Evolutionary conservation across 306 rosid species (phyloP).

Genomic region (Arachis hypogaea): DNA sequence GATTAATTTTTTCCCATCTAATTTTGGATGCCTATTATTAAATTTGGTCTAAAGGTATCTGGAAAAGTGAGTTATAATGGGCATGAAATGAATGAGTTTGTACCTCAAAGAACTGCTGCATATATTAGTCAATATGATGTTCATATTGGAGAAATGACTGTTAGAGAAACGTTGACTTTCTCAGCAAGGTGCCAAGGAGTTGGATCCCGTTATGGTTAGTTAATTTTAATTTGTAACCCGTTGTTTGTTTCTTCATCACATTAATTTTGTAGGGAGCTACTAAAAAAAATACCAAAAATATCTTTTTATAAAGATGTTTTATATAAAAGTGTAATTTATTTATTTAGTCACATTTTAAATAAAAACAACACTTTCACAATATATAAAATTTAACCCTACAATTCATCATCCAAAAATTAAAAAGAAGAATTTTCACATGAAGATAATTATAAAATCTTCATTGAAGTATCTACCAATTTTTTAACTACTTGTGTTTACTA

Average conservation of each 20-base stretch:
- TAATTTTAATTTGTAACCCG: neutral
- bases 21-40: neutral
- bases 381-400: no score
- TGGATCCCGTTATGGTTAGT: slow-evolving; percentile 45
- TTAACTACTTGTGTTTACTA: no score
- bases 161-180: slow-evolving; percentile 46
- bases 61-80: slow-evolving; percentile 44
- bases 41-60: slow-evolving; percentile 2
- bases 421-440: no score
- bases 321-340: no score
- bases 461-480: no score
- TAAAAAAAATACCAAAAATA: no score
- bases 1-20: neutral
- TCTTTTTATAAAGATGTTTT: no score
- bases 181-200: slow-evolving; percentile 53
- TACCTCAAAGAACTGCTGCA: slow-evolving; percentile 48
- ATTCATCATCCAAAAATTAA: no score
- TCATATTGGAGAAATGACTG: slow-evolving; percentile 51
- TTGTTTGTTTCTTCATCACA: neutral
- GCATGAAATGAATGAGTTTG: slow-evolving; percentile 43
- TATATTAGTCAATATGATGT: slow-evolving; percentile 46
- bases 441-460: no score
- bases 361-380: no score
- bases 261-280: no score
- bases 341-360: no score